phyloP scores from a whole-genome alignment of 805 yeast species.

The Candida krabiensis region DNA sequence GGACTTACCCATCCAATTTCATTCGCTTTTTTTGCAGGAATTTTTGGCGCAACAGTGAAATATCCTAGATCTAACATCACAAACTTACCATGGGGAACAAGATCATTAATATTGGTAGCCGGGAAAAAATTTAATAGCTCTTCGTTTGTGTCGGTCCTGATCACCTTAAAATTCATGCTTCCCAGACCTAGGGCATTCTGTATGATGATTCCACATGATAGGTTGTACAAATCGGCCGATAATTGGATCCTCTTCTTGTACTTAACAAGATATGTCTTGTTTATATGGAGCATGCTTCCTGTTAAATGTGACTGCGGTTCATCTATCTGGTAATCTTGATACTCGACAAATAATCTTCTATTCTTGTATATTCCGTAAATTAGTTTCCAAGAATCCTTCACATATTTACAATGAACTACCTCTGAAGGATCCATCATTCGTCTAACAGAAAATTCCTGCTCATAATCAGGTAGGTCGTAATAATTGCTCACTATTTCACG shows the following conservation, averaged over 20 bases:
- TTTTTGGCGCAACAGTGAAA: slow-evolving; percentile 33
- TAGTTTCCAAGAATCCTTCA: slow-evolving; percentile 57
- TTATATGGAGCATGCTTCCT: slow-evolving; percentile 41
- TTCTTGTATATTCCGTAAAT: slow-evolving; percentile 51
- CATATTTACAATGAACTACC: slow-evolving; percentile 30
- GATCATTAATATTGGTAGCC: slow-evolving; percentile 55
- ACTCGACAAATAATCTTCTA: slow-evolving; percentile 52
- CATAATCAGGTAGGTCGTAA: slow-evolving; percentile 22
- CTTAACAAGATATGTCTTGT: slow-evolving; percentile 49
- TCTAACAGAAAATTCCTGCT: slow-evolving; percentile 15
- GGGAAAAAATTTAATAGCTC: slow-evolving; percentile 48
- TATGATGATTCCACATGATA: slow-evolving; percentile 52
- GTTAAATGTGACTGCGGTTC: slow-evolving; percentile 44
- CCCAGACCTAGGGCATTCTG: slow-evolving; percentile 58
- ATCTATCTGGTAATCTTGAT: slow-evolving; percentile 39
- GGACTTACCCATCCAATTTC: background rate
- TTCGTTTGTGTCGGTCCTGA: slow-evolving; percentile 30
- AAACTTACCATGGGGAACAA: slow-evolving; percentile 53
- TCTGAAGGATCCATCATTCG: slow-evolving; percentile 17
- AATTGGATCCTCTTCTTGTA: slow-evolving; percentile 46
- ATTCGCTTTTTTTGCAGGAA: background rate
- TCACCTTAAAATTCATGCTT: slow-evolving; percentile 53
- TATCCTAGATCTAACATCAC: slow-evolving; percentile 52
- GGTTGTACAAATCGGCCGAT: slow-evolving; percentile 49
- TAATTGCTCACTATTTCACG: slow-evolving; percentile 26